phyloP scores from a whole-genome alignment of 257 asterid species.

The Penstemon barbatus region DNA sequence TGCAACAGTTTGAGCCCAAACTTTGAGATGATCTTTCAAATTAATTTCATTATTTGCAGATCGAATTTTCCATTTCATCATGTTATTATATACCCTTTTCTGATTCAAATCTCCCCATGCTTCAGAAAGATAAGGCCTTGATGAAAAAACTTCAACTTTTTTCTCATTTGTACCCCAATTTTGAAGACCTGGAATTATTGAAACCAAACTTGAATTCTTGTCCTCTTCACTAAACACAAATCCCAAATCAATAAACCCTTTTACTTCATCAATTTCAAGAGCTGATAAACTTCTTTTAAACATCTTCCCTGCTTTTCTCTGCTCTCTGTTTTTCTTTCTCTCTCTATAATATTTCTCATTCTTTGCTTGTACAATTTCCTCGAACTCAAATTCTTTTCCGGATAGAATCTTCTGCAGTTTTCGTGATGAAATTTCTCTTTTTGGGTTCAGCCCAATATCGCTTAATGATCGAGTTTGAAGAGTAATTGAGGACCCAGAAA shows the following conservation, averaged over 20 bases:
- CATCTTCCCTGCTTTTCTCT: conserved; percentile 11
- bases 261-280: conserved; percentile 55
- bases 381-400: conserved; percentile 14
- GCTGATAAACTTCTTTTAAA: conserved; percentile 55
- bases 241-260: conserved; percentile 69
- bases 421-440: conserved; percentile 4
- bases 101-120: conserved; percentile 44
- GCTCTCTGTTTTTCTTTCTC: background rate
- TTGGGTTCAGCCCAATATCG: conserved; percentile 25
- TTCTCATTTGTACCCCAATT: conserved; percentile 28
- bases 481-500: background rate
- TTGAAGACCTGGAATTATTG: conserved; percentile 56
- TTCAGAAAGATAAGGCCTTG: conserved; percentile 65
- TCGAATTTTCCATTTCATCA: conserved; percentile 50
- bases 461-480: conserved; percentile 37
- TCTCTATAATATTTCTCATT: background rate
- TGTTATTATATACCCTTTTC: conserved; percentile 7
- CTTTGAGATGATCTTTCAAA: conserved; percentile 50
- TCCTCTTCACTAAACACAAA: conserved; percentile 60
- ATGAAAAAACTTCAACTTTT: background rate
- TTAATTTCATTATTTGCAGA: conserved; percentile 34
- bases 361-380: background rate
- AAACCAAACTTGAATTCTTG: conserved; percentile 33
- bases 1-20: conserved; percentile 80
- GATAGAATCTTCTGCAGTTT: conserved; percentile 35